Evolutionary conservation across 2,329 filamentous ascomycete species (phyloP).

Genomic region (Clarireedia paspali): DNA sequence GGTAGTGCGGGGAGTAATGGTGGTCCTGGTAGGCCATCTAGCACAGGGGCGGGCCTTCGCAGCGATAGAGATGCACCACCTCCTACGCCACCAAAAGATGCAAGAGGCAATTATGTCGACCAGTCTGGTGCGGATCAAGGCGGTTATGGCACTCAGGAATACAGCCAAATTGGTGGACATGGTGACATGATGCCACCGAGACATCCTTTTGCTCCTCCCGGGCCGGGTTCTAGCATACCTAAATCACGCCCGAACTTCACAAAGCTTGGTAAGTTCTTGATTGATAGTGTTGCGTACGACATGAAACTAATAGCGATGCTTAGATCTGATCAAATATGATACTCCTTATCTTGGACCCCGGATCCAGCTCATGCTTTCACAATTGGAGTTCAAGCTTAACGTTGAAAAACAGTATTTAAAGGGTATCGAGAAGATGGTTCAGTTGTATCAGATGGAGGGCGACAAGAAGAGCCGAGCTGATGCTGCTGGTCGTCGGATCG

Average conservation of each 20-base stretch:
- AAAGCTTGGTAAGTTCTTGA: conserved; percentile 70
- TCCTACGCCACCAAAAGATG: conserved; percentile 68
- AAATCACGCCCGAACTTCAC: conserved; percentile 85
- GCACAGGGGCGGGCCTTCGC: conserved; percentile 39
- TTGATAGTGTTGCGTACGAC: background rate
- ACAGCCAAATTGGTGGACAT: conserved; percentile 54
- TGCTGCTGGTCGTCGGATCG: conserved; percentile 79
- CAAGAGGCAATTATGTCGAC: conserved; percentile 38
- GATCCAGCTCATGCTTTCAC: conserved; percentile 97
- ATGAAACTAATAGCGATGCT: conserved; percentile 13
- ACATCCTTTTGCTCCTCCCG: conserved; percentile 69
- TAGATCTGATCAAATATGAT: conserved; percentile 98
- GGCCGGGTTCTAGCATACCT: conserved; percentile 58
- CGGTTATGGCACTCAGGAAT: conserved; percentile 54
- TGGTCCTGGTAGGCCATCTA: conserved; percentile 28
- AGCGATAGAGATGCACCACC: conserved; percentile 42
- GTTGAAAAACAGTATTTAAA: conserved; percentile 99
- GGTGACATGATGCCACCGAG: conserved; percentile 72
- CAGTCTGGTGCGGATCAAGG: conserved; percentile 42
- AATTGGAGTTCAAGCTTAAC: conserved; percentile 97
- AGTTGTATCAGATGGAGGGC: conserved; percentile 93
- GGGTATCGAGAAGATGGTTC: conserved; percentile 98
- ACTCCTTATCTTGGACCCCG: conserved; percentile 90
- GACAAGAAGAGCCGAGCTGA: conserved; percentile 93
- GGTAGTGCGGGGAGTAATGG: conserved; percentile 60